phyloP scores from a whole-genome alignment of 768 basidiomycete species.

The Podaxis sp. region DNA sequence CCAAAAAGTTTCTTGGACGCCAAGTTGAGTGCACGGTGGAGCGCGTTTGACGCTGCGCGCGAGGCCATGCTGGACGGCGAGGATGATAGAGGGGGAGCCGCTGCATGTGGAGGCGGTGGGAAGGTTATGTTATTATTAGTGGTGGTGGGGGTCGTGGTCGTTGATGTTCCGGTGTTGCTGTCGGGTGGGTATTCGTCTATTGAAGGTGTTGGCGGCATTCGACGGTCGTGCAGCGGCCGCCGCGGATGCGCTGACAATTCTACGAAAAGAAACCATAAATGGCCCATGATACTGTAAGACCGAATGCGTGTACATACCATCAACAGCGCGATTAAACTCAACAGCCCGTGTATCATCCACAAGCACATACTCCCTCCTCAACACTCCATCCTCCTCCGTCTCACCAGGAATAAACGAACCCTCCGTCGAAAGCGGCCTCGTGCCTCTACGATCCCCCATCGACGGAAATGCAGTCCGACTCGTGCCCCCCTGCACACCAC shows the following conservation, averaged over 20 bases:
- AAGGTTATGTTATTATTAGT: conserved; percentile 61
- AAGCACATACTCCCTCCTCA: conserved; percentile 89
- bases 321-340: conserved; percentile 89
- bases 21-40: conserved; percentile 71
- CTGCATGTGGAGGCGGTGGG: conserved; percentile 56
- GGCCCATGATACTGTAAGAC: conserved; percentile 4
- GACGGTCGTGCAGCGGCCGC: conserved; percentile 58
- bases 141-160: conserved; percentile 15
- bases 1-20: too few relatives aligned
- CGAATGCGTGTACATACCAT: conserved; percentile 55
- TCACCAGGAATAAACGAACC: conserved; percentile 79
- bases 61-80: conserved; percentile 63
- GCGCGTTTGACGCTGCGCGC: conserved; percentile 68
- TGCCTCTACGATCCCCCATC: conserved; percentile 19
- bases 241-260: conserved; percentile 66
- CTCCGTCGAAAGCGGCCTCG: conserved; percentile 47
- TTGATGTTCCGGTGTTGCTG: conserved; percentile 25
- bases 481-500: not conserved
- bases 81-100: conserved; percentile 62
- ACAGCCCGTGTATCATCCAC: conserved; percentile 89
- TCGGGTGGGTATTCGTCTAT: conserved; percentile 40
- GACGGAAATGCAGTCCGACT: conserved; percentile 12
- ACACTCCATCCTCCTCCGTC: conserved; percentile 78
- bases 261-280: conserved; percentile 27
- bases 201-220: conserved; percentile 46